Evolutionary conservation across 2,329 filamentous ascomycete genomes (phyloP), one percentile per base, ranked within the genome.

Genomic region (Claviceps digitariae): DNA sequence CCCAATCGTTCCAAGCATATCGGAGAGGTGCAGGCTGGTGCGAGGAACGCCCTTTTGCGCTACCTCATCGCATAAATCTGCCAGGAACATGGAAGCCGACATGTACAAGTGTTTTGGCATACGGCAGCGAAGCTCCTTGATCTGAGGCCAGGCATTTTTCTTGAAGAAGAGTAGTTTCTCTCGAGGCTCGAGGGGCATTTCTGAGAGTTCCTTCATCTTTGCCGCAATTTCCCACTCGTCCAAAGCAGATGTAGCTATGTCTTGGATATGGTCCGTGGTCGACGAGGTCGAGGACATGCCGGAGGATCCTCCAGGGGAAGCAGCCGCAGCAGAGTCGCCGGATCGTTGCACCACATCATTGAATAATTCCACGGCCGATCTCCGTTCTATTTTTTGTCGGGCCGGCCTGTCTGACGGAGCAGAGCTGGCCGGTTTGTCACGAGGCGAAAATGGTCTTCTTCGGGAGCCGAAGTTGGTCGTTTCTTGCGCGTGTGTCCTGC

Each of bases 361-460:
- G 62, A 69, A 69, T 17, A 69, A 55, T 1, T 63, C 66, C 40
- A 69, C 45, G 27, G 66, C 63, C 4, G 63, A 54, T 9, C 63
- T 63, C 38, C 60, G 52, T 0, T 55, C 34, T 6, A 48, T 10
- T 10, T 50, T 59, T 2, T 20, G 25, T 8, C 36, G 25, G 20
- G 4, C 52, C 25, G 13, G 53, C 46, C 6, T 57, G 31, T 23
- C 50, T 52, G 44, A 44, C 8, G 48, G 17, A 27, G 38, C 38
- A 13, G 48, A 25, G 23, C 54, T 57, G 7, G 54, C 20, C 21
- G 53, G 9, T 12, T 53, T 50, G 12, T 45, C 43, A 25, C 29
- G 21, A 20, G 46, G n/a, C 25, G 48, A 21, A 23, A 47, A 41
- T 15, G 50, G 9, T 38, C 20, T 21, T 27, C 40, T 46, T n/a